A percentile compares a stretch with the other conserved stretches of the same genome.
Conservation (phyloP, 2,329 filamentous ascomycete genomes). For the Talaromyces sp. region DNA sequence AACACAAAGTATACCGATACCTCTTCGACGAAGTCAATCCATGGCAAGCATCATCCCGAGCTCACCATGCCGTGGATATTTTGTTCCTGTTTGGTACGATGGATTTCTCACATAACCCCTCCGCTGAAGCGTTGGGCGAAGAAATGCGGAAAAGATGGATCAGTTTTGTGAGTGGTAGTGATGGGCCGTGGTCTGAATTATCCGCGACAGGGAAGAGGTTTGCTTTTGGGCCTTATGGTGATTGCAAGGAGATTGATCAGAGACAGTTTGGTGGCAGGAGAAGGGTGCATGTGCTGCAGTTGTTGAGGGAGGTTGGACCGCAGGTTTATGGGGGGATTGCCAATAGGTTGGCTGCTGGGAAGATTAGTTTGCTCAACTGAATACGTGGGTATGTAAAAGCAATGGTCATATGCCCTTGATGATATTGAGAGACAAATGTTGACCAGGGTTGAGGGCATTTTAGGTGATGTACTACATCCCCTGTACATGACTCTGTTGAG, state of each 20-base stretch:
- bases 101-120: constrained; percentile 32
- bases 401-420: no score
- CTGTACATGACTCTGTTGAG: no score
- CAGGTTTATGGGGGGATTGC: constrained; percentile 28
- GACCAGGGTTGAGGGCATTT: no score
- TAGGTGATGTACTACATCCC: no score
- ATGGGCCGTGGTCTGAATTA: constrained; percentile 31
- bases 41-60: constrained; percentile 43
- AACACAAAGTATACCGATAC: constrained; percentile 35
- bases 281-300: constrained; percentile 27
- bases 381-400: no score
- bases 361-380: constrained; percentile 40
- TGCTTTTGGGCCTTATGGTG: constrained; percentile 40
- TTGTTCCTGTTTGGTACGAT: constrained; percentile 42
- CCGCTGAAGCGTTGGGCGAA: constrained; percentile 29
- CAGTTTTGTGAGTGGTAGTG: constrained; percentile 31
- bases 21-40: constrained; percentile 45
- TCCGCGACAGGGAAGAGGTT: constrained; percentile 21
- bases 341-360: constrained; percentile 34
- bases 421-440: no score
- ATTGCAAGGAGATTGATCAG: constrained; percentile 29
- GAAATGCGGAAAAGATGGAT: constrained; percentile 42
- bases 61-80: constrained; percentile 47
- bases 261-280: constrained; percentile 31
- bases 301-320: constrained; percentile 27